phyloP scores from a whole-genome alignment of 2,329 filamentous ascomycete genomes.

The Calonectria pseudoreteaudii region DNA sequence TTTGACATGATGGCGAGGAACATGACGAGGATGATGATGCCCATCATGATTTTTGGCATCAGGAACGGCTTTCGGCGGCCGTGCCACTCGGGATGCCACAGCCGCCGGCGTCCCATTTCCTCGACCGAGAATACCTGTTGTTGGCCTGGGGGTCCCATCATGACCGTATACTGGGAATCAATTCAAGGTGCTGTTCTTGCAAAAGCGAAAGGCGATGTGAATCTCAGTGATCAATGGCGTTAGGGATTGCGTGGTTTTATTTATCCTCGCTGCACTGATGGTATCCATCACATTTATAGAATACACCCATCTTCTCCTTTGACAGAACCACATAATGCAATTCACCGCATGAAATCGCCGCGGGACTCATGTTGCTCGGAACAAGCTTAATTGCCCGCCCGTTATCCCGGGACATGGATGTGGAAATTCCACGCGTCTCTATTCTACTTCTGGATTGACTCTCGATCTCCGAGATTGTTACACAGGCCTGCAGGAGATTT shows the following conservation, averaged over 20 bases:
- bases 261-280: not conserved
- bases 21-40: constrained; percentile 31
- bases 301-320: too few relatives aligned
- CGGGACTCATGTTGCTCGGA: not conserved
- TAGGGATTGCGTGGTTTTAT: not conserved
- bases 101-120: not conserved
- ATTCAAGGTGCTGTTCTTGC: not conserved
- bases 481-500: not conserved
- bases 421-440: not conserved
- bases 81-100: constrained; percentile 26
- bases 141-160: not conserved
- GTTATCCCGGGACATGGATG: not conserved
- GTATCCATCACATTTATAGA: not conserved
- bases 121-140: constrained; percentile 9
- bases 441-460: not conserved
- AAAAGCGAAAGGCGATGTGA: not conserved
- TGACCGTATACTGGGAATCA: not conserved
- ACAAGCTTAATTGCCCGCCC: constrained; percentile 4
- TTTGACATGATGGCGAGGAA: constrained; percentile 44
- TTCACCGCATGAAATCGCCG: not conserved
- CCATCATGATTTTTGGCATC: constrained; percentile 32
- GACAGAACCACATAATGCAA: not conserved
- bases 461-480: constrained; percentile 2
- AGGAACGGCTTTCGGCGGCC: constrained; percentile 26
- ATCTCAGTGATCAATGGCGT: not conserved